Evolutionary conservation across 2,329 filamentous ascomycete genomes (phyloP).

Genomic region (Elsinoe necatrix): DNA sequence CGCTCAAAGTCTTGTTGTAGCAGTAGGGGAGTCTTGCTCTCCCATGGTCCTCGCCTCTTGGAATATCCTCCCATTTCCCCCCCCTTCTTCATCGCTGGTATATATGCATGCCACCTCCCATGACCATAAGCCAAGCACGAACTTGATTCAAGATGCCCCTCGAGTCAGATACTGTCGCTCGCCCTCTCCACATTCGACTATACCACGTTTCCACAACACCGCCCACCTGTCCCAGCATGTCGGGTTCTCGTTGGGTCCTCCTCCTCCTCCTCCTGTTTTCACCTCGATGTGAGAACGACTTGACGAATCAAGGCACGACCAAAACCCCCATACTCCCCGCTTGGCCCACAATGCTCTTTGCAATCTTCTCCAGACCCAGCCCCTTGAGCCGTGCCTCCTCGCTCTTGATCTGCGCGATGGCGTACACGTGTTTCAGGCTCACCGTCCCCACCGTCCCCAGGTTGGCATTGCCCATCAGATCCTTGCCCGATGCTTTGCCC

Average conservation of each 20-base stretch:
- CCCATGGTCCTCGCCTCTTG: too few relatives aligned
- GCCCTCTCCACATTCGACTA: too few relatives aligned
- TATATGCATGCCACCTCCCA: too few relatives aligned
- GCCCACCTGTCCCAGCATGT: too few relatives aligned
- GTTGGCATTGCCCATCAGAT: slow-evolving; percentile 49
- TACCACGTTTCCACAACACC: too few relatives aligned
- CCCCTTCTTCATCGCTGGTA: too few relatives aligned
- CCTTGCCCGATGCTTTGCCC: slow-evolving; percentile 13
- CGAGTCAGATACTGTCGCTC: too few relatives aligned
- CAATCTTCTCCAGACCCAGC: slow-evolving; percentile 75
- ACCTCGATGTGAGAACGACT: slow-evolving; percentile 20
- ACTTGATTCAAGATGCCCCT: too few relatives aligned
- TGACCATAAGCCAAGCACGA: too few relatives aligned
- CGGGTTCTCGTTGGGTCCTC: not conserved
- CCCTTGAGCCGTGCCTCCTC: slow-evolving; percentile 43
- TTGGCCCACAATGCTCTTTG: slow-evolving; percentile 59
- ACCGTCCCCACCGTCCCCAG: slow-evolving; percentile 74
- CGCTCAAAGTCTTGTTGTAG: too few relatives aligned
- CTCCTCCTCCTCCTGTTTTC: not conserved
- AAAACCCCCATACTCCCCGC: slow-evolving; percentile 43
- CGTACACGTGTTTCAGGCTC: slow-evolving; percentile 90
- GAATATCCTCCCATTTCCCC: too few relatives aligned
- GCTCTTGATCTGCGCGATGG: slow-evolving; percentile 94
- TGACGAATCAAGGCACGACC: slow-evolving; percentile 38
- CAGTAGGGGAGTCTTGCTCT: too few relatives aligned